phyloP scores from a whole-genome alignment of 2,329 filamentous ascomycete species.

The Pyrenophora graminea region DNA sequence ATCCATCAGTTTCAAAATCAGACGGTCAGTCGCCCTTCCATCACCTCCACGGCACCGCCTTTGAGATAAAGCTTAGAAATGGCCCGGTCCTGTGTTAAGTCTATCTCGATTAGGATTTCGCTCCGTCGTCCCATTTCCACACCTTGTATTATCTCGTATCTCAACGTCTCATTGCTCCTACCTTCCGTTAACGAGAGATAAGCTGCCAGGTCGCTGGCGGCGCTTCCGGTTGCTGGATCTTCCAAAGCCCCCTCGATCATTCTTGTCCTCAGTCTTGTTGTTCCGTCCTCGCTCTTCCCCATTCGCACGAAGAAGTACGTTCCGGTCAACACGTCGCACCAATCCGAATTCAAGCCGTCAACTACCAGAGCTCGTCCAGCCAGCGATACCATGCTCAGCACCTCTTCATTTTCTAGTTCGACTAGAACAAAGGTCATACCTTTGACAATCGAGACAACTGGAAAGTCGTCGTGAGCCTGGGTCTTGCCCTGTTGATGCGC shows the following conservation, averaged over 20 bases:
- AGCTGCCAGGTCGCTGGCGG: constrained; percentile 53
- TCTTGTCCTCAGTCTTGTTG: constrained; percentile 57
- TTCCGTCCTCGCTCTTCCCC: constrained; percentile 33
- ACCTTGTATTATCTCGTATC: constrained; percentile 54
- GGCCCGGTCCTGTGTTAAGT: constrained; percentile 42
- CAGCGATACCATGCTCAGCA: constrained; percentile 55
- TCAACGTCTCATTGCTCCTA: constrained; percentile 35
- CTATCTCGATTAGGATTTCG: constrained; percentile 54
- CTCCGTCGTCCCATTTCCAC: constrained; percentile 58
- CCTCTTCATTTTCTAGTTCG: constrained; percentile 63
- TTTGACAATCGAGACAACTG: constrained; percentile 62
- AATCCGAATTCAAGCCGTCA: constrained; percentile 51
- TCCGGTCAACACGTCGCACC: constrained; percentile 59
- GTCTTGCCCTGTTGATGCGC: constrained; percentile 19
- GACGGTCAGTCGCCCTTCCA: constrained; percentile 37
- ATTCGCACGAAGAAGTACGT: constrained; percentile 64
- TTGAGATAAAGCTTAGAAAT: constrained; percentile 51
- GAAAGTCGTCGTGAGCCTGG: constrained; percentile 27
- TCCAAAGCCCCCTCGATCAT: constrained; percentile 61
- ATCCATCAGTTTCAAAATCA: constrained; percentile 16
- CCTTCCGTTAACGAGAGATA: constrained; percentile 52
- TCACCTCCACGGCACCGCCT: constrained; percentile 51
- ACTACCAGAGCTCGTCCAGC: constrained; percentile 37
- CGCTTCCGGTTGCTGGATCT: constrained; percentile 57
- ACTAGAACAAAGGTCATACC: constrained; percentile 76